Conservation (phyloP, 306 rosid species). For the Coriaria nepalensis region DNA sequence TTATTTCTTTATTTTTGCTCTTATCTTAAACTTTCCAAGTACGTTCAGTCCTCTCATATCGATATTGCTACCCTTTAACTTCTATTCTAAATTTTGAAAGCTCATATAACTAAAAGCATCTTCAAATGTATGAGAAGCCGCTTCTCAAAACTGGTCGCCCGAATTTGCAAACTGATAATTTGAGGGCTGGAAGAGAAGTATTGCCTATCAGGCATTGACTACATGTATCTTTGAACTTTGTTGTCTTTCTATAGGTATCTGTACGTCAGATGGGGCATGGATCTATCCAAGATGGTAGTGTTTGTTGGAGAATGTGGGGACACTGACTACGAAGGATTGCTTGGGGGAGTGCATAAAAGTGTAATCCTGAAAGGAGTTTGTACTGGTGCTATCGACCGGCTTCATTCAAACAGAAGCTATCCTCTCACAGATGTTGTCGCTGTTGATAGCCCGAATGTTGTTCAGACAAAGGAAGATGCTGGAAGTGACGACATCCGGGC, state of each 20-base stretch:
- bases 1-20: not conserved
- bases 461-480: slow-evolving; percentile 45
- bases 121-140: no score
- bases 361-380: slow-evolving; percentile 71
- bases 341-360: slow-evolving; percentile 74
- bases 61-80: no score
- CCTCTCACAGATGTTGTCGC: slow-evolving; percentile 86
- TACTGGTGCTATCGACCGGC: slow-evolving; percentile 45
- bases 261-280: slow-evolving; percentile 90
- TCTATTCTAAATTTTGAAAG: no score
- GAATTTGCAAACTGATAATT: no score
- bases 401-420: slow-evolving; percentile 71
- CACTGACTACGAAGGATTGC: slow-evolving; percentile 91
- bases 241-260: slow-evolving; percentile 42
- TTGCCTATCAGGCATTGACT: no score
- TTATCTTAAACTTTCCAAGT: slow-evolving; percentile 1
- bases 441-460: slow-evolving; percentile 54
- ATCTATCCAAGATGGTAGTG: slow-evolving; percentile 83
- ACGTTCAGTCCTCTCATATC: no score
- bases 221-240: no score
- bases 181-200: no score
- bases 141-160: no score
- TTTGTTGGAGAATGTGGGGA: slow-evolving; percentile 90
- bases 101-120: no score
- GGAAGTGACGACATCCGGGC: slow-evolving; percentile 43